phyloP scores from a whole-genome alignment of 805 yeast species.

The Teunomyces aglyptinius region DNA sequence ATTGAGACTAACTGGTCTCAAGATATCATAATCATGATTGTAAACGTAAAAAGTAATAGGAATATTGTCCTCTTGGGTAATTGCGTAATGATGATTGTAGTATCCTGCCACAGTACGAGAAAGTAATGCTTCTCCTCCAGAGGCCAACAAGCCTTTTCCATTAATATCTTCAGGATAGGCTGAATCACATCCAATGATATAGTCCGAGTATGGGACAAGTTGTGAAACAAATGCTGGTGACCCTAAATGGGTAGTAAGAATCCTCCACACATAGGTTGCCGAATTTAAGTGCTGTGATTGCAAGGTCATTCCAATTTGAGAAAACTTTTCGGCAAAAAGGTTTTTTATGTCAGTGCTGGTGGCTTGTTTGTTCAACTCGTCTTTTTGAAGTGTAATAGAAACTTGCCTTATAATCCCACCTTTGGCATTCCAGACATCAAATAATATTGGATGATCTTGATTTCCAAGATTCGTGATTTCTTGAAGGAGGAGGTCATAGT shows the following conservation, averaged over 20 bases:
- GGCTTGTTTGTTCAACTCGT: conserved; percentile 4
- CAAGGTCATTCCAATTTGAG: conserved; percentile 60
- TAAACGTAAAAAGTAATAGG: conserved; percentile 59
- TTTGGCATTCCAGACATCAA: conserved; percentile 84
- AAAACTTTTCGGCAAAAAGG: conserved; percentile 35
- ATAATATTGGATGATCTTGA: conserved; percentile 39
- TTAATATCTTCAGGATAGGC: conserved; percentile 57
- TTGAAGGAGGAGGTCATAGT: conserved; percentile 41
- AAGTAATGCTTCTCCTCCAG: conserved; percentile 83
- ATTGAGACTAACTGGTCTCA: conserved; percentile 82
- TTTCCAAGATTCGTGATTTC: conserved; percentile 38
- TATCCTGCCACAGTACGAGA: conserved; percentile 63
- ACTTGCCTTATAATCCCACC: conserved; percentile 57
- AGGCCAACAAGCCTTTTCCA: conserved; percentile 65
- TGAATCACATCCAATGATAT: conserved; percentile 67
- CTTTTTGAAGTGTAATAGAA: conserved; percentile 20
- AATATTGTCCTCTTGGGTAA: conserved; percentile 30
- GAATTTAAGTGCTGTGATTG: conserved; percentile 77
- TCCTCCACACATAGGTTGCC: conserved; percentile 85
- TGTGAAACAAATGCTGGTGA: conserved; percentile 86
- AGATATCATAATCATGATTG: conserved; percentile 81
- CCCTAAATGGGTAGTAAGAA: conserved; percentile 65
- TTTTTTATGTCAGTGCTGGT: conserved; percentile 1
- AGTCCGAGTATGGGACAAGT: conserved; percentile 80
- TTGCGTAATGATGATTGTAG: conserved; percentile 45